Conservation (phyloP, 2,329 filamentous ascomycete genomes). For the Ophiostoma piceae region DNA sequence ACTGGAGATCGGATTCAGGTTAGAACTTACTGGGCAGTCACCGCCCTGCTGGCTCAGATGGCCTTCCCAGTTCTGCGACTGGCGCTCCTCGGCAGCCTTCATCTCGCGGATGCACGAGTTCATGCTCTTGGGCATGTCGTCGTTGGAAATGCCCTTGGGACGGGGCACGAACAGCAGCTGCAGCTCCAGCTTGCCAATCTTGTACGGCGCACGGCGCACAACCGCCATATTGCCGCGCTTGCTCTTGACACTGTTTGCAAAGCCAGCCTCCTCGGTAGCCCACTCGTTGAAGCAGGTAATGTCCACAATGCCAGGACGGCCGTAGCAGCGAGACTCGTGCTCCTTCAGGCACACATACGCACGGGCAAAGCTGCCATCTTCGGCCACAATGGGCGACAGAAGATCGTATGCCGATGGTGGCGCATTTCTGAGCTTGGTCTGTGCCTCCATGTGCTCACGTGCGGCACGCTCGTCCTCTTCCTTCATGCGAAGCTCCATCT, state of each 20-base stretch:
- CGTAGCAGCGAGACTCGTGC: constrained; percentile 82
- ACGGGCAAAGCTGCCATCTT: constrained; percentile 89
- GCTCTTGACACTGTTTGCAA: constrained; percentile 85
- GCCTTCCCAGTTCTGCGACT: constrained; percentile 76
- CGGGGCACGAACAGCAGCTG: constrained; percentile 93
- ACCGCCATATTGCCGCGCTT: constrained; percentile 70
- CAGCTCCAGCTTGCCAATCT: constrained; percentile 87
- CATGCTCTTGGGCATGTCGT: constrained; percentile 99
- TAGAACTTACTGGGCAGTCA: constrained; percentile 79
- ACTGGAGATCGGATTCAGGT: too few species aligned
- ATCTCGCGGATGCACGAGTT: constrained; percentile 91
- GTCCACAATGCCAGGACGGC: constrained; percentile 80
- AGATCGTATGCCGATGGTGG: constrained; percentile 78
- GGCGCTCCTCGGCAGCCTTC: constrained; percentile 77
- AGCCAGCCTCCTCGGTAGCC: constrained; percentile 78
- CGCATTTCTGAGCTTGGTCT: constrained; percentile 55
- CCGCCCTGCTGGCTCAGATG: constrained; percentile 93
- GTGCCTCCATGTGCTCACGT: constrained; percentile 58
- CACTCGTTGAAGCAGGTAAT: constrained; percentile 98
- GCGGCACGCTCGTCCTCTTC: constrained; percentile 74
- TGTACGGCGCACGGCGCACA: constrained; percentile 86
- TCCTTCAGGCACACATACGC: constrained; percentile 92
- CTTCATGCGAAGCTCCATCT: constrained; percentile 77
- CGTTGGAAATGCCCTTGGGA: constrained; percentile 77
- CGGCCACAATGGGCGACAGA: constrained; percentile 76